Conservation (phyloP, 139 green algal species). For the Raphidocelis subcapitata region DNA sequence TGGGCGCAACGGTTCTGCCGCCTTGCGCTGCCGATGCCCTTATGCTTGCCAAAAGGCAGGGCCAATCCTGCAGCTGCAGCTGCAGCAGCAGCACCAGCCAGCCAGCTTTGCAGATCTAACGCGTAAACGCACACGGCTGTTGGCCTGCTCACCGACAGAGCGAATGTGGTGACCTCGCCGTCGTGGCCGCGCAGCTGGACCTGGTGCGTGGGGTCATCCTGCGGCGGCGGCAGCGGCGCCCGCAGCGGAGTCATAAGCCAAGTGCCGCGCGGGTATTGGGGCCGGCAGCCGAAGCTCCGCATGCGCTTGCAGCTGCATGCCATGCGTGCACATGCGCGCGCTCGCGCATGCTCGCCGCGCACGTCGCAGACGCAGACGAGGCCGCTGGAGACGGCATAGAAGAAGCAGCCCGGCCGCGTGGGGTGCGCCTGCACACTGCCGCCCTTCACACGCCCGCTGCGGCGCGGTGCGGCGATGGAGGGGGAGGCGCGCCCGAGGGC, state of each 20-base stretch:
- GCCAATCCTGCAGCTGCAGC: too few relatives aligned
- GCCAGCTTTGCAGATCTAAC: neutral
- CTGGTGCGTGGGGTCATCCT: slow-evolving; percentile 16
- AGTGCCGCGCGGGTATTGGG: too few relatives aligned
- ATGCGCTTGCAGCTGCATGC: too few relatives aligned
- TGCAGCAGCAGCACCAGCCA: neutral
- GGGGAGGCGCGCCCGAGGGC: neutral
- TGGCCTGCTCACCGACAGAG: neutral
- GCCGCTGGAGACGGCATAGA: slow-evolving; percentile 21
- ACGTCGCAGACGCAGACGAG: slow-evolving; percentile 15
- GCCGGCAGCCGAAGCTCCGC: too few relatives aligned
- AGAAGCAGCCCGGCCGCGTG: slow-evolving; percentile 2
- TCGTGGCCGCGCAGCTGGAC: slow-evolving; percentile 29
- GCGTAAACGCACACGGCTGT: neutral
- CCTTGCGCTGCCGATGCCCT: too few relatives aligned
- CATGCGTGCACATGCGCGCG: too few relatives aligned
- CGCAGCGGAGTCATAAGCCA: too few relatives aligned
- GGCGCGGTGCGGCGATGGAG: neutral
- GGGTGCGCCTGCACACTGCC: slow-evolving; percentile 5
- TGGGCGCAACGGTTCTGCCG: too few relatives aligned
- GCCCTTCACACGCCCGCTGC: neutral
- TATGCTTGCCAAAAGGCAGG: too few relatives aligned
- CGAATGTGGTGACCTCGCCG: slow-evolving; percentile 24
- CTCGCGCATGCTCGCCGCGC: neutral
- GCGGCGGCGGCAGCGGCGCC: too few relatives aligned